Percentiles rank a stretch among this genome's conserved stretches.
Conservation (phyloP, 176 grass and related monocot genomes). For the Carex parvula region DNA sequence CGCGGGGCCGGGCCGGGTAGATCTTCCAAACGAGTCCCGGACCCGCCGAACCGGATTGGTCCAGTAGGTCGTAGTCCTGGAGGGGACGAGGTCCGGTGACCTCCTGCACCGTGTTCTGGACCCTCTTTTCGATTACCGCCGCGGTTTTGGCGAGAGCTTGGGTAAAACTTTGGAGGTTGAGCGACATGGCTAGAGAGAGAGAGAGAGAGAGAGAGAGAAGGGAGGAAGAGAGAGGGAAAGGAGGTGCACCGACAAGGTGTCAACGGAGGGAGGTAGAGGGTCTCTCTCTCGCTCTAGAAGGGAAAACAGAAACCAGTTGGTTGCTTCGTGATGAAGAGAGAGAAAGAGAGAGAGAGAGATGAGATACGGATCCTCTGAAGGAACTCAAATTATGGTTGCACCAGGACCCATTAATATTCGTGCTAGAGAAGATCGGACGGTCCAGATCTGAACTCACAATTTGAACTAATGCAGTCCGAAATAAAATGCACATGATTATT, state of each 20-base stretch:
- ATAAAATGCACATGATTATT: no score
- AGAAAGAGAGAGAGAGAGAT: not conserved
- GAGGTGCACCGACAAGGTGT: slow-evolving; percentile 10
- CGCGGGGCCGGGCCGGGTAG: slow-evolving; percentile 63
- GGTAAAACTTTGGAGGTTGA: slow-evolving; percentile 89
- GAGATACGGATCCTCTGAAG: no score
- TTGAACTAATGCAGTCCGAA: no score
- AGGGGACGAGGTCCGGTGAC: slow-evolving; percentile 97
- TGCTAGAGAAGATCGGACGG: no score
- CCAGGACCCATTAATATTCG: no score
- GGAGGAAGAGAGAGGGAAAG: slow-evolving; percentile 8
- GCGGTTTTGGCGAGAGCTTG: slow-evolving; percentile 96
- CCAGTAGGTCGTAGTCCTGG: slow-evolving; percentile 96
- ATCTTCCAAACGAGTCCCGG: slow-evolving; percentile 84
- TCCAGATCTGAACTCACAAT: no score
- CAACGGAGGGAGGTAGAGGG: slow-evolving; percentile 2
- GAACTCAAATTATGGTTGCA: no score
- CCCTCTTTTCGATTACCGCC: slow-evolving; percentile 96
- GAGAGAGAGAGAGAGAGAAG: not conserved
- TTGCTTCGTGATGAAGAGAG: not conserved
- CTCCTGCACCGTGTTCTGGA: slow-evolving; percentile 95
- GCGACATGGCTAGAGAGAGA: slow-evolving; percentile 48
- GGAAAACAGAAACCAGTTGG: not conserved
- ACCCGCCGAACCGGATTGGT: slow-evolving; percentile 74
- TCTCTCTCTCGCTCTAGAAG: slow-evolving; percentile 9